Percentiles rank a stretch among this genome's conserved stretches.
Conservation (phyloP, 2,329 filamentous ascomycete species). For the Botrytis fragariae region DNA sequence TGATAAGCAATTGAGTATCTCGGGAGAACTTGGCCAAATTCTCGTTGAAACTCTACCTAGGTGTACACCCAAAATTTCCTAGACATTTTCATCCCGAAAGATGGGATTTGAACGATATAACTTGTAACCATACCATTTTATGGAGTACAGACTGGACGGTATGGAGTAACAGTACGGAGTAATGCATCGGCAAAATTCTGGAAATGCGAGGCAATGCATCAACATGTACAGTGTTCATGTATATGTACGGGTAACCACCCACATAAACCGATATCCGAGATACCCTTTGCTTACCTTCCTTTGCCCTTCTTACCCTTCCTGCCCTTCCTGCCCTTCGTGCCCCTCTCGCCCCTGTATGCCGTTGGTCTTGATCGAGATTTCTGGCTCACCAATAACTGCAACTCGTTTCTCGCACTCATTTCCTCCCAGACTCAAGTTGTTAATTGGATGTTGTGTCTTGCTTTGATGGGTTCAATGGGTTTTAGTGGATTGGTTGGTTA, state of each 20-base stretch:
- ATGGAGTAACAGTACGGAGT: background rate
- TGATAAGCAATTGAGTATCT: conserved; percentile 3
- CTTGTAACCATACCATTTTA: background rate
- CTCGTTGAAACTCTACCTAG: background rate
- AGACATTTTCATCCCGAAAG: conserved; percentile 3
- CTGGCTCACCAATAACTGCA: background rate
- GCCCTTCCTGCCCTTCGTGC: background rate
- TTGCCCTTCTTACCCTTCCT: background rate
- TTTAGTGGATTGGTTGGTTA: background rate
- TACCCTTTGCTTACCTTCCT: background rate
- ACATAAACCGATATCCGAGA: conserved; percentile 3
- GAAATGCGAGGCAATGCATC: conserved; percentile 10
- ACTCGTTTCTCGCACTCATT: background rate
- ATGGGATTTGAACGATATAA: background rate
- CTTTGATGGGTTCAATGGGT: background rate
- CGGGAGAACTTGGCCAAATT: background rate
- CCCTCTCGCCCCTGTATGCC: background rate
- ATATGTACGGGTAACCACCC: conserved; percentile 2
- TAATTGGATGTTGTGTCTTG: conserved; percentile 12
- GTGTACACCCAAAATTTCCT: background rate
- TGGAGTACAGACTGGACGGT: background rate
- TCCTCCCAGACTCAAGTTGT: background rate
- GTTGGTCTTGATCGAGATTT: background rate
- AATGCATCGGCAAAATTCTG: conserved; percentile 3
- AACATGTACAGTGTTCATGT: conserved; percentile 1